Evolutionary conservation across 345 rosid species (phyloP).

Genomic region (Tarenaya hassleriana): DNA sequence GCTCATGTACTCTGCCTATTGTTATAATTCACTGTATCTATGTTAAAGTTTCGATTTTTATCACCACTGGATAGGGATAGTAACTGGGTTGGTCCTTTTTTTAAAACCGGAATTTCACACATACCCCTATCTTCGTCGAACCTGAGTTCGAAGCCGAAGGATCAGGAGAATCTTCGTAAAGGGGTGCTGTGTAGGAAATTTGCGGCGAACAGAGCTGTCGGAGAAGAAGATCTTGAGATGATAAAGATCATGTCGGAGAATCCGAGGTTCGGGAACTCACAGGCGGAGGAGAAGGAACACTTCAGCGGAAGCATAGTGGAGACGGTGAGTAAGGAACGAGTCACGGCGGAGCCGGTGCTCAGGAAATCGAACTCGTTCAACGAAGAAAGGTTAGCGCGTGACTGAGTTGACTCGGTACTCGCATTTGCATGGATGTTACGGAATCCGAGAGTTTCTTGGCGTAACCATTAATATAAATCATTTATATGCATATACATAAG

Average conservation of each 20-base stretch:
- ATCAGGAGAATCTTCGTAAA: conserved; percentile 37
- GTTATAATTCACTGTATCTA: not conserved
- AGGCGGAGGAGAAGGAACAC: conserved; percentile 74
- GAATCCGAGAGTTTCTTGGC: too few species aligned
- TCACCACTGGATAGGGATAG: too few species aligned
- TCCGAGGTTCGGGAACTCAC: conserved; percentile 84
- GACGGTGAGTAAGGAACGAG: conserved; percentile 44
- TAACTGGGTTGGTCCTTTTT: too few species aligned
- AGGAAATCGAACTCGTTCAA: conserved; percentile 79
- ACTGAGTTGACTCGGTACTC: not conserved
- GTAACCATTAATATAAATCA: not conserved
- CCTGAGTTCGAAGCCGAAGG: conserved; percentile 20
- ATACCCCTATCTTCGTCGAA: too few species aligned
- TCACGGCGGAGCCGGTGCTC: conserved; percentile 29
- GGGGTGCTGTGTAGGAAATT: conserved; percentile 40
- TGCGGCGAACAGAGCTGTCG: conserved; percentile 34
- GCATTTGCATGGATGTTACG: not conserved
- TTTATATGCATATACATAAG: too few species aligned
- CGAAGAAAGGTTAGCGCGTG: conserved; percentile 54
- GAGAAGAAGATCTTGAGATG: conserved; percentile 44
- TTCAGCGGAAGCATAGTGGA: conserved; percentile 87
- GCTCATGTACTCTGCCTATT: not conserved
- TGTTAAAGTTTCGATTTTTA: not conserved
- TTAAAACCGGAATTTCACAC: too few species aligned
- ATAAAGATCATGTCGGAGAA: conserved; percentile 81